phyloP scores from a whole-genome alignment of 768 basidiomycete genomes.

The Pleurotus ostreatus region DNA sequence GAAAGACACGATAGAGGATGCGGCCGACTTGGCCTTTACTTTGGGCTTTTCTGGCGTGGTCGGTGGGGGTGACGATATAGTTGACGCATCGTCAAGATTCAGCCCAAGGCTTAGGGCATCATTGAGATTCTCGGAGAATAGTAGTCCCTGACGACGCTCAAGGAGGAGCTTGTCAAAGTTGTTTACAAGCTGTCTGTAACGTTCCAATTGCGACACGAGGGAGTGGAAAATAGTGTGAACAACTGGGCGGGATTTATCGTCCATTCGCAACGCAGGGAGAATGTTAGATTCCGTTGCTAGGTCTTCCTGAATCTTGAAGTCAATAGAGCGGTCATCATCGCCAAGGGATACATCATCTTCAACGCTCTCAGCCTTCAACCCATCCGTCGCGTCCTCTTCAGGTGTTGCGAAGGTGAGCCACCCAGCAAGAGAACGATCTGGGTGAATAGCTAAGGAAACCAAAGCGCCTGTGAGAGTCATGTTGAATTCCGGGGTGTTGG shows the following conservation, averaged over 20 bases:
- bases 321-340: conserved; percentile 77
- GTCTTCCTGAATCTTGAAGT: conserved; percentile 67
- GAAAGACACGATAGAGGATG: conserved; percentile 69
- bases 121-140: conserved; percentile 89
- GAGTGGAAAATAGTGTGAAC: conserved; percentile 79
- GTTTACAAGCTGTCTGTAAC: conserved; percentile 69
- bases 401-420: conserved; percentile 75
- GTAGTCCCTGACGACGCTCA: conserved; percentile 83
- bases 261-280: conserved; percentile 64
- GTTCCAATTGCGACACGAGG: conserved; percentile 76
- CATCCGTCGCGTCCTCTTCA: conserved; percentile 26
- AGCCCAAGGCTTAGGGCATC: conserved; percentile 80
- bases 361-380: conserved; percentile 4
- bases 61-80: conserved; percentile 15
- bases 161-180: conserved; percentile 81
- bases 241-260: conserved; percentile 72
- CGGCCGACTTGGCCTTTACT: conserved; percentile 41
- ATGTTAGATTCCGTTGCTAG: conserved; percentile 52
- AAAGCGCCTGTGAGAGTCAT: conserved; percentile 83
- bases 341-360: conserved; percentile 16
- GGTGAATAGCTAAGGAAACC: conserved; percentile 78
- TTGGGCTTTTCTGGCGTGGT: conserved; percentile 37
- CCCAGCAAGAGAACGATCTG: conserved; percentile 79
- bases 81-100: conserved; percentile 52
- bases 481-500: conserved; percentile 82